Evolutionary conservation across 805 yeast species (phyloP).

Genomic region (Nakazawaea laoshanensis): DNA sequence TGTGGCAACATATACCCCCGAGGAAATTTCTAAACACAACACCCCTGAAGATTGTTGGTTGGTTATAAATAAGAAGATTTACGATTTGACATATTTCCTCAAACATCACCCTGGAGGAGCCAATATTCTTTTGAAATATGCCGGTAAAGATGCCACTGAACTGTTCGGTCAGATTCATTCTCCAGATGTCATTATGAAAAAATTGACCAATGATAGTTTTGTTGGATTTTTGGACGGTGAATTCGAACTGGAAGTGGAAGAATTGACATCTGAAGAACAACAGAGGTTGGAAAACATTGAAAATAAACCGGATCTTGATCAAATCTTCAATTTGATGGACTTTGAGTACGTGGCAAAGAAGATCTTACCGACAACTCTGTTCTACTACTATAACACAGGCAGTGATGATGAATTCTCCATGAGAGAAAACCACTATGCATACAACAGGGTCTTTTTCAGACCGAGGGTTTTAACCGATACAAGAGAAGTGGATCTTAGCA

Average conservation of each 20-base stretch:
- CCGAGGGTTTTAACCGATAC: constrained; percentile 79
- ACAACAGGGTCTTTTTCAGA: constrained; percentile 75
- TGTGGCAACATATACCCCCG: constrained; percentile 35
- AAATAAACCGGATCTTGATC: constrained; percentile 57
- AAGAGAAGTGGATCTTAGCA: constrained; percentile 44
- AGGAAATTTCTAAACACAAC: constrained; percentile 66
- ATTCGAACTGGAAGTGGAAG: constrained; percentile 17
- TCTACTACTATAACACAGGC: constrained; percentile 85
- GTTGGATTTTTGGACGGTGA: constrained; percentile 25
- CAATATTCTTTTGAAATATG: constrained; percentile 25
- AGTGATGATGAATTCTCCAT: constrained; percentile 82
- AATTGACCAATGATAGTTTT: constrained; percentile 19
- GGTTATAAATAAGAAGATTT: constrained; percentile 24
- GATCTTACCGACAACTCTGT: constrained; percentile 64
- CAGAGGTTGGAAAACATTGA: constrained; percentile 28
- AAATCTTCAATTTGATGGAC: constrained; percentile 67
- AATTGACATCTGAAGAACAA: constrained; percentile 25
- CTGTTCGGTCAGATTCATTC: constrained; percentile 21
- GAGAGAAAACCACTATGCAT: constrained; percentile 82
- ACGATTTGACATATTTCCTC: constrained; percentile 25
- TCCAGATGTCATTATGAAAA: constrained; percentile 17
- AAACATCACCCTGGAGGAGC: constrained; percentile 33
- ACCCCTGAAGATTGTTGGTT: constrained; percentile 31
- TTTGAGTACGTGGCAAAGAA: constrained; percentile 80
- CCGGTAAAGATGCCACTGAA: constrained; percentile 26